Conservation (phyloP, 2,329 filamentous ascomycete genomes). For the Colletotrichum tropicicola region DNA sequence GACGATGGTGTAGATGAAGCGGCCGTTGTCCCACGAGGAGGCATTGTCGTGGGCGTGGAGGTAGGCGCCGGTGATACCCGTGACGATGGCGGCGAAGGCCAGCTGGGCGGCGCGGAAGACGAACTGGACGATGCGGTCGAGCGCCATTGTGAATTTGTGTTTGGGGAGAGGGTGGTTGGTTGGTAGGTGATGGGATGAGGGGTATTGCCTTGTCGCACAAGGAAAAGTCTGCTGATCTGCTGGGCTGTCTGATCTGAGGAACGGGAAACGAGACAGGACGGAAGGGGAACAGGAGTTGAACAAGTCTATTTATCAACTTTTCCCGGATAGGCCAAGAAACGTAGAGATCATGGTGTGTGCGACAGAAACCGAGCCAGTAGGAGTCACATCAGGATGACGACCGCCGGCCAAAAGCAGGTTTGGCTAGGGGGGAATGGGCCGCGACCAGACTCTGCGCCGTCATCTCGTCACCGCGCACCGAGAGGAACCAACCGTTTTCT, state of each 20-base stretch:
- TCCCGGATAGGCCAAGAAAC: background rate
- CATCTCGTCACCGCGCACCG: constrained; percentile 26
- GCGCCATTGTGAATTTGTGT: constrained; percentile 40
- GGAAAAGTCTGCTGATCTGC: background rate
- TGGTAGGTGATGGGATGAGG: background rate
- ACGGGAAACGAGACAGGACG: background rate
- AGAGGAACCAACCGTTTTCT: background rate
- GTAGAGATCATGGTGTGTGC: background rate
- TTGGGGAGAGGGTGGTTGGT: background rate
- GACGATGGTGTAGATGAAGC: constrained; percentile 80
- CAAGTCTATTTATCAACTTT: constrained; percentile 32
- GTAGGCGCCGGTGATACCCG: constrained; percentile 74
- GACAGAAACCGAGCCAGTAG: background rate
- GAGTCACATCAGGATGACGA: constrained; percentile 21
- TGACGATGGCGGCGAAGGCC: constrained; percentile 76
- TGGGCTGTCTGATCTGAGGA: background rate
- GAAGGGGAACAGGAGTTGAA: background rate
- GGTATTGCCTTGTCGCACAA: background rate
- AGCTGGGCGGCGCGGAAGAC: constrained; percentile 60
- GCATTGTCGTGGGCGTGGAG: constrained; percentile 59
- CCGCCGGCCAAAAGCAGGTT: constrained; percentile 21
- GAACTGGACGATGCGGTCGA: constrained; percentile 50
- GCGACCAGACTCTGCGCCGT: constrained; percentile 8
- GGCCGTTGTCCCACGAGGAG: constrained; percentile 64
- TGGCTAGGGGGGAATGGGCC: background rate